phyloP scores from a whole-genome alignment of 257 asterid species.

The Misopates orontium region DNA sequence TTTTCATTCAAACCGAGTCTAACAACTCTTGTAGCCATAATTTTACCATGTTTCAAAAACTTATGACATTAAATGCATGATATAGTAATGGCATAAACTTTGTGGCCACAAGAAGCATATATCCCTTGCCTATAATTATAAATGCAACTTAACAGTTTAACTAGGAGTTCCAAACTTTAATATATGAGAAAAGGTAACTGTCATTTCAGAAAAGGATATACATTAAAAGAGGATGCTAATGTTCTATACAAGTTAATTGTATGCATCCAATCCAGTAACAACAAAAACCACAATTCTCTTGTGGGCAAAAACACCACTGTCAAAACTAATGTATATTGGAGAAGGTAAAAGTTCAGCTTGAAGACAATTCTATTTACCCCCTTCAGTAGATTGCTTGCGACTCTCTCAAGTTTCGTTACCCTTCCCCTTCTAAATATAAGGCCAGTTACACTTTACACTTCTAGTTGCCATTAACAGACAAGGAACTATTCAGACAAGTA shows the following conservation, averaged over 20 bases:
- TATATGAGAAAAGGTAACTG: neutral
- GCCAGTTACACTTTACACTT: conserved; percentile 15
- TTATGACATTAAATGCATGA: too few species aligned
- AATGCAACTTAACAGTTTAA: neutral
- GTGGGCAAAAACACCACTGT: conserved; percentile 7
- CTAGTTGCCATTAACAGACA: conserved; percentile 10
- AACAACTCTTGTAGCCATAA: too few species aligned
- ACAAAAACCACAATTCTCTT: conserved; percentile 4
- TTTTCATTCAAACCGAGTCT: too few species aligned
- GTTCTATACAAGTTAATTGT: conserved; percentile 31
- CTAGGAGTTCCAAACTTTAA: neutral
- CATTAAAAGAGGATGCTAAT: conserved; percentile 26
- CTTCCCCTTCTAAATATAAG: conserved; percentile 5
- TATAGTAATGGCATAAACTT: too few species aligned
- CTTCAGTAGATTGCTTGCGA: neutral
- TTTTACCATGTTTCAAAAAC: too few species aligned
- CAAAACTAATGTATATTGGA: conserved; percentile 11
- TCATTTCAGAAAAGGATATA: conserved; percentile 18
- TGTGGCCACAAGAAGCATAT: too few species aligned
- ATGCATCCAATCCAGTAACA: conserved; percentile 30
- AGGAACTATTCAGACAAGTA: conserved; percentile 21
- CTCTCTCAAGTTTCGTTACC: neutral
- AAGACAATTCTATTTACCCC: neutral
- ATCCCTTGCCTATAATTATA: neutral
- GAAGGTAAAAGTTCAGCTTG: neutral